These are phyloP conservation scores for Selenicereus undatus DNA, from an alignment of 148 eudicot genomes.

Conservation along the genomic window DNA sequence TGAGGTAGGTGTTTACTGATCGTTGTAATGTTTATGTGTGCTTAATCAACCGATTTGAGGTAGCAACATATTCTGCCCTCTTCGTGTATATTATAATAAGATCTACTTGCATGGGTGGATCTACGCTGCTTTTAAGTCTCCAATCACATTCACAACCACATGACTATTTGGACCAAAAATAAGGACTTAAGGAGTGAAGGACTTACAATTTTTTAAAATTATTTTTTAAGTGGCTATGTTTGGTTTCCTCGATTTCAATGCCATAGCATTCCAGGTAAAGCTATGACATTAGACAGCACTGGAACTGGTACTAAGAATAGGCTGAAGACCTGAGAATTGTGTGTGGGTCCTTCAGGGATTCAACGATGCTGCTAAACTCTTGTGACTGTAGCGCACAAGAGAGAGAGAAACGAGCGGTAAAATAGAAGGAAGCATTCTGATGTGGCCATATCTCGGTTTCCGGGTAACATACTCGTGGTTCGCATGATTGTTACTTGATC, in stretches of 20 bases:
- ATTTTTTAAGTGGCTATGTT: not conserved
- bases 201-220: not conserved
- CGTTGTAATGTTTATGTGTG: slow-evolving; percentile 9
- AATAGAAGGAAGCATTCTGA: too few relatives aligned
- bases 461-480: too few relatives aligned
- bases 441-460: too few relatives aligned
- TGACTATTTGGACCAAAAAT: not conserved
- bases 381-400: too few relatives aligned
- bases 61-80: not conserved
- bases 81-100: too few relatives aligned
- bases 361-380: too few relatives aligned
- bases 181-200: not conserved
- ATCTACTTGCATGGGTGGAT: too few relatives aligned
- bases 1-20: slow-evolving; percentile 54
- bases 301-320: not conserved
- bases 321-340: not conserved
- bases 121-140: not conserved
- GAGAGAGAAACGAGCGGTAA: too few relatives aligned
- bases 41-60: not conserved
- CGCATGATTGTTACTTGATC: too few relatives aligned
- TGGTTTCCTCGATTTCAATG: not conserved
- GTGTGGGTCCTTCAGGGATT: too few relatives aligned
- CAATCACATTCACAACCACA: not conserved
- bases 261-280: too few relatives aligned
- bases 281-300: not conserved